Evolutionary conservation across 2,329 filamentous ascomycete genomes (phyloP).

Genomic region (Bipolaris zeicola): DNA sequence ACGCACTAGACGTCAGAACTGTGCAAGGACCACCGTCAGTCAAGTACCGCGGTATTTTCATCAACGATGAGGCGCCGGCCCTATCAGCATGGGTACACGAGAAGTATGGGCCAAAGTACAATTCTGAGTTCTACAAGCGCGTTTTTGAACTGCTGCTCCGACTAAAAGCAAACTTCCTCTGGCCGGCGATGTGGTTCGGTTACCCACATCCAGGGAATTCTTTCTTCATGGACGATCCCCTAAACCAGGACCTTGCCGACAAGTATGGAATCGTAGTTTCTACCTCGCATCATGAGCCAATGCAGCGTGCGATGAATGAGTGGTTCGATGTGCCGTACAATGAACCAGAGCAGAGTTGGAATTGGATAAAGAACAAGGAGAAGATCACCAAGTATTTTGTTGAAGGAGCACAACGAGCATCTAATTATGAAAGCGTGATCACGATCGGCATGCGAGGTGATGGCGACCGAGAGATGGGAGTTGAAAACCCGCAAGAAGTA

Average conservation of each 20-base stretch:
- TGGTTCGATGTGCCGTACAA: slow-evolving; percentile 11
- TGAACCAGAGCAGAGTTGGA: slow-evolving; percentile 30
- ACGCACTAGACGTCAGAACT: slow-evolving; percentile 59
- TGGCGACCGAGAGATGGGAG: slow-evolving; percentile 61
- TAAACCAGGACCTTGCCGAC: slow-evolving; percentile 69
- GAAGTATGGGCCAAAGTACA: slow-evolving; percentile 58
- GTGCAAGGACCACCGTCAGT: slow-evolving; percentile 64
- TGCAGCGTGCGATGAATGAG: slow-evolving; percentile 61
- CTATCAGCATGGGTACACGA: slow-evolving; percentile 62
- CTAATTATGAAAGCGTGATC: slow-evolving; percentile 67
- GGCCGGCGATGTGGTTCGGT: slow-evolving; percentile 67
- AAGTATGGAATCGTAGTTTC: slow-evolving; percentile 74
- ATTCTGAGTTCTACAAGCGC: slow-evolving; percentile 66
- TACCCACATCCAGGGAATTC: slow-evolving; percentile 54
- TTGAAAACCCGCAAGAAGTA: slow-evolving; percentile 23
- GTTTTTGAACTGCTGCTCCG: slow-evolving; percentile 73
- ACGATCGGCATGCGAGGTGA: slow-evolving; percentile 71
- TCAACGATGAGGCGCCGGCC: slow-evolving; percentile 71
- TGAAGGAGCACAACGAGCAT: slow-evolving; percentile 49
- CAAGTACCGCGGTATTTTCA: slow-evolving; percentile 70
- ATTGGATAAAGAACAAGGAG: slow-evolving; percentile 35
- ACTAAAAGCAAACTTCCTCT: slow-evolving; percentile 73
- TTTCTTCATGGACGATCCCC: slow-evolving; percentile 70
- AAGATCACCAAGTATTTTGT: slow-evolving; percentile 36
- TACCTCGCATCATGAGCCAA: slow-evolving; percentile 72